phyloP scores from a whole-genome alignment of 768 basidiomycete species.

The Boletus rubroflammeus region DNA sequence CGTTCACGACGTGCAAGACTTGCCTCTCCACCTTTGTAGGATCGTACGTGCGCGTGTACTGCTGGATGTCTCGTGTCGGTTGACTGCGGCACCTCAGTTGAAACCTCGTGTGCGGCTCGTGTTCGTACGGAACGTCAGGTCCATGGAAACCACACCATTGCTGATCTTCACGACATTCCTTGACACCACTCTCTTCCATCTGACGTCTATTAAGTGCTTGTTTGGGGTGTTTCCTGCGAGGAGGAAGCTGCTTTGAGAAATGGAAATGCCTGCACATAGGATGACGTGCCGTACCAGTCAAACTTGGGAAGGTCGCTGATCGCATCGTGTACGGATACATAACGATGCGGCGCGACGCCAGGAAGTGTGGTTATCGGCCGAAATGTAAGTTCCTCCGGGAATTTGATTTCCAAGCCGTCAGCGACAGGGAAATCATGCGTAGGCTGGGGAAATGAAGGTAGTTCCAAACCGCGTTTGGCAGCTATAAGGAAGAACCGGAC shows the following conservation, averaged over 20 bases:
- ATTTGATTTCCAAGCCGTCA: conserved; percentile 48
- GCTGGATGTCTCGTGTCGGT: conserved; percentile 56
- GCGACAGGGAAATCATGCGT: conserved; percentile 40
- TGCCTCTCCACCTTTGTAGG: conserved; percentile 56
- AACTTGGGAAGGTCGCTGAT: conserved; percentile 69
- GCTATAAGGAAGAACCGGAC: conserved; percentile 51
- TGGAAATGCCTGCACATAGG: not conserved
- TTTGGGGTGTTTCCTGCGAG: conserved; percentile 25
- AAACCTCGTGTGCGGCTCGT: conserved; percentile 35
- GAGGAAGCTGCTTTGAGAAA: not conserved
- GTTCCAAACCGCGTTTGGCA: conserved; percentile 32
- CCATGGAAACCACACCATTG: conserved; percentile 33
- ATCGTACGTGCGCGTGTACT: conserved; percentile 56
- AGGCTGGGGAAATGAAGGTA: conserved; percentile 42
- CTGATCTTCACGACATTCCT: conserved; percentile 37
- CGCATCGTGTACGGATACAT: conserved; percentile 66
- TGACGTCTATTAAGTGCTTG: conserved; percentile 5
- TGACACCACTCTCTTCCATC: conserved; percentile 23
- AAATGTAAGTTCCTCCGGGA: conserved; percentile 40
- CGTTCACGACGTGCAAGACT: conserved; percentile 9
- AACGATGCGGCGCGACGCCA: conserved; percentile 55
- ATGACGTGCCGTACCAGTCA: conserved; percentile 55
- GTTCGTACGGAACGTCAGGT: conserved; percentile 30
- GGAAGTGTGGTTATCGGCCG: conserved; percentile 41
- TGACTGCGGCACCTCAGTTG: conserved; percentile 47